Percentiles rank a stretch among this genome's conserved stretches.
Conservation (phyloP, 768 basidiomycete species). For the Leccinum boreale region DNA sequence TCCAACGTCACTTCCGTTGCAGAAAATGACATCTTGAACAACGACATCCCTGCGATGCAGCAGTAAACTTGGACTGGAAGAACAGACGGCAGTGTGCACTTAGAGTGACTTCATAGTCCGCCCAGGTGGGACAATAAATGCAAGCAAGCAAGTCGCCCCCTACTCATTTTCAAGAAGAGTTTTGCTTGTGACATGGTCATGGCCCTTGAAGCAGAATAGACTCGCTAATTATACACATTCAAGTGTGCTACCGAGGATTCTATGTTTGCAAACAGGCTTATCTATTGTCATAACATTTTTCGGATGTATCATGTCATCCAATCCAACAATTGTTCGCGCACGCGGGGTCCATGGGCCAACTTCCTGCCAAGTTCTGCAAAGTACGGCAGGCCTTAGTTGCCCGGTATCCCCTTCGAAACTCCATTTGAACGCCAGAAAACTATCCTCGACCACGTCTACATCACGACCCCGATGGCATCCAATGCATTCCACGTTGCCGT, state of each 20-base stretch:
- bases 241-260: not conserved
- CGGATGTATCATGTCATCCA: not conserved
- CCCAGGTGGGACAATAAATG: not conserved
- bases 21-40: not conserved
- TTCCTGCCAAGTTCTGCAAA: not conserved
- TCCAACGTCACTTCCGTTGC: not conserved
- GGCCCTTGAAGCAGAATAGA: not conserved
- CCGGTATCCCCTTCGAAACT: not conserved
- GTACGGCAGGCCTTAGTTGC: not conserved
- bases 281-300: not conserved
- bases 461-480: not conserved
- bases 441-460: not conserved
- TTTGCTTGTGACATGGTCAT: too few species aligned
- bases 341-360: not conserved
- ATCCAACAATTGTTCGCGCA: not conserved
- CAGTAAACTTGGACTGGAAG: not conserved
- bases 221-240: not conserved
- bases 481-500: not conserved
- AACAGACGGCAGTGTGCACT: not conserved
- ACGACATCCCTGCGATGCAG: not conserved
- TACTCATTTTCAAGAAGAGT: too few species aligned
- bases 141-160: too few species aligned
- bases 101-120: not conserved
- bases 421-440: not conserved
- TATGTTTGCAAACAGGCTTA: not conserved